Conservation (phyloP, 164 flowering plant species). For the Houttuynia cordata region DNA sequence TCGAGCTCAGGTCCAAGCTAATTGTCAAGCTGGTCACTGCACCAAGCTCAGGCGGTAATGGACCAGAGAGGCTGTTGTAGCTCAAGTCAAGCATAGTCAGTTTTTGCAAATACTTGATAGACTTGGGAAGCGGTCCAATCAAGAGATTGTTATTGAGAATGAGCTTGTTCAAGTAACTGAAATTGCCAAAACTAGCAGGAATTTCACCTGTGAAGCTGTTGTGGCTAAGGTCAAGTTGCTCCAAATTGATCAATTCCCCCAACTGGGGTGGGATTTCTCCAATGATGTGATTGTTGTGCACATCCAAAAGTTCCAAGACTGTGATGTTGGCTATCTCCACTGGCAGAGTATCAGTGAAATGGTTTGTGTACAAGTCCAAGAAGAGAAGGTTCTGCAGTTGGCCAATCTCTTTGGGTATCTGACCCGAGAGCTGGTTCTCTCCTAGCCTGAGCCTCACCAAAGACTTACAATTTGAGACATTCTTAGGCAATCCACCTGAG, state of each 20-base stretch:
- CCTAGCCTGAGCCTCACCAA: conserved; percentile 84
- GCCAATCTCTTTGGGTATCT: conserved; percentile 78
- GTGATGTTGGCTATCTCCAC: conserved; percentile 65
- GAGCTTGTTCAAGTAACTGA: conserved; percentile 86
- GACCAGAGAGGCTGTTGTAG: conserved; percentile 63
- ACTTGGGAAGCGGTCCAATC: conserved; percentile 55
- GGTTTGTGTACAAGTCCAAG: conserved; percentile 85
- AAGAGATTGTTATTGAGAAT: conserved; percentile 73
- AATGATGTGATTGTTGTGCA: conserved; percentile 67
- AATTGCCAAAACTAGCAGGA: conserved; percentile 69
- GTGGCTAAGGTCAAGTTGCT: conserved; percentile 86
- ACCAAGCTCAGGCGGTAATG: conserved; percentile 72
- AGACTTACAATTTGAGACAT: conserved; percentile 60
- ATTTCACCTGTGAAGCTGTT: conserved; percentile 79
- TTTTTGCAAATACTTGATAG: conserved; percentile 54
- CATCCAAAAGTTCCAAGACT: conserved; percentile 78
- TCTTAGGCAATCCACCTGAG: conserved; percentile 51
- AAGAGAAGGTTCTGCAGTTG: conserved; percentile 79
- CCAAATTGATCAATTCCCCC: conserved; percentile 65
- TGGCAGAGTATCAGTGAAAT: conserved; percentile 67
- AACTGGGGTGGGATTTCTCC: conserved; percentile 71
- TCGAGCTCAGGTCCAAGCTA: conserved; percentile 71
- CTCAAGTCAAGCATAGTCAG: conserved; percentile 85
- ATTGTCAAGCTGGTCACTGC: conserved; percentile 71
- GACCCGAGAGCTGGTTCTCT: conserved; percentile 84